Evolutionary conservation across 1,284 basidiomycete species (phyloP), one percentile per base, ranked within the genome.

Genomic region (Marasmius oreades): DNA sequence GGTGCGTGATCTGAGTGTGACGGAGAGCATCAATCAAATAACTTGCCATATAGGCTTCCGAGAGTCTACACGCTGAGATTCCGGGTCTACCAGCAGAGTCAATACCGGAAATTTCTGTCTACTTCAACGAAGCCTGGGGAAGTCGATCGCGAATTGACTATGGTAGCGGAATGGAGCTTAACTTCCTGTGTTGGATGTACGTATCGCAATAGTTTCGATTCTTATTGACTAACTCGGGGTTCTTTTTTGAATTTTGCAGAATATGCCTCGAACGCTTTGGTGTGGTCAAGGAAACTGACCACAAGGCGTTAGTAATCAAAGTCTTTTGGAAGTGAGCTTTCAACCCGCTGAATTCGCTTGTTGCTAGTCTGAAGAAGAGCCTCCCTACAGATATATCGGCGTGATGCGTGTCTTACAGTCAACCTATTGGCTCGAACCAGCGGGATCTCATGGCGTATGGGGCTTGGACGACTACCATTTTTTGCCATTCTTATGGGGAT

Each of bases 381-480:
- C 4, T 4, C 10, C 10, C 10, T 31, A 4, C 28, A 93, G 90
- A 62, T 98, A 98, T 68, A 85, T 97, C 58, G 73, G 87, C 53
- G 84, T 95, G 52, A 98, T 98, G 92, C 86, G 96, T 0, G 70
- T 85, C 16, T 79, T 99, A 11, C 96, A 98, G 65, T 93, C 91
- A 2, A 88, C 90, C 1, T 99, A 99, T 69, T 98, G 96, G 95
- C 83, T 99, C 0, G 96, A 98, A 70, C 96, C 96, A 3, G 95
- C 96, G 2, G 95, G 95, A 16, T 97, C 94, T 7, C 96, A 98
- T 70, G 96, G 96, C 0, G 97, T 98, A 0, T 99, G 96, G 93
- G 97, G 97, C 1, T 75, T 99, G 52, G 96, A 99, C 67, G 96
- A 99, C 68, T 99, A 98, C 67, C 95, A 98, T 64, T 98, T 98